Evolutionary conservation across 2,329 filamentous ascomycete genomes (phyloP), one percentile per base, ranked within the genome.

Genomic region (Cercospora citrullina): DNA sequence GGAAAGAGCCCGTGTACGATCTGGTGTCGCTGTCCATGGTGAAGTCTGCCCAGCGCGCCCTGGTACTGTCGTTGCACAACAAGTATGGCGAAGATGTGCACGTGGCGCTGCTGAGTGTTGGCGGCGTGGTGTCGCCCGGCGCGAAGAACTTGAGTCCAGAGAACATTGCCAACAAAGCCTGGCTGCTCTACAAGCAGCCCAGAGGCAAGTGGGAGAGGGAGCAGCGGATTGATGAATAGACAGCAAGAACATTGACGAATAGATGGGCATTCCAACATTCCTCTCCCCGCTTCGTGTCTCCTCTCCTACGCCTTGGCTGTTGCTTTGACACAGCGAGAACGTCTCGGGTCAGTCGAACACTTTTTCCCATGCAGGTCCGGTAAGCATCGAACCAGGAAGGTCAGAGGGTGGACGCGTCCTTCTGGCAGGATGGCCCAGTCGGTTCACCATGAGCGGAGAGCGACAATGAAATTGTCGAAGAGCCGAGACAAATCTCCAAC

Each of bases 1-100:
- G 82, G 21, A 80, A 80, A 67, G 77, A 83, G 28, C 85, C 85
- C 0, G 72, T 81, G 1, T 81, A 83, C 3, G 75, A 80, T 26
- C 75, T 85, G 0, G 83, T 87, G 21, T 83, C 82, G 0, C 76
- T 87, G 5, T 84, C 82, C 2, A 77, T 86, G 63, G 80, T 79
- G 55, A 87, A 87, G 72, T 82, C 84, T 1, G 80, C 84, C 0
- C 85, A 87, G 77, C 76, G 81, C 18, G 86, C 84, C 51, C 74
- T 87, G 72, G 79, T 85, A 9, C 75, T 83, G 66, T 82, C 78
- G 16, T 75, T 87, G 70, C 72, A 77, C 23, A 76, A 77, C 64
- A 79, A 80, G 8, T 85, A 81, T 64, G 70, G 71, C 10, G 73
- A 79, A 61, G 80, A 80, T 2, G 80, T 87, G 2, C 83, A 86